Evolutionary conservation across 192 early-diverging fungal species (phyloP).

Genomic region (Coemansia aciculifera): DNA sequence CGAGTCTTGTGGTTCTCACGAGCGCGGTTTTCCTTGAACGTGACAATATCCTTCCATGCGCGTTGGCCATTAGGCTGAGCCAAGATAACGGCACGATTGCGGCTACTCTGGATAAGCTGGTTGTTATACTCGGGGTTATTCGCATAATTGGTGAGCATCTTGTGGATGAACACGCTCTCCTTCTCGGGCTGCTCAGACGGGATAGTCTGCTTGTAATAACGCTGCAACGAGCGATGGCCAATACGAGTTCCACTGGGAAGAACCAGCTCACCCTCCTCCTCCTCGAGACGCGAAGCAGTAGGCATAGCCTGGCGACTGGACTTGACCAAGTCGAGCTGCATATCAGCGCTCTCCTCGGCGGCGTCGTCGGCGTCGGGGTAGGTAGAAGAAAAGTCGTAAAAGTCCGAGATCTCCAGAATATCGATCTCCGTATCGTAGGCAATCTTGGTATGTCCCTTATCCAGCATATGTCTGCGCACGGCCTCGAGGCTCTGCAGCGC

Average conservation of each 20-base stretch:
- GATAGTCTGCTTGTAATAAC: slow-evolving; percentile 86
- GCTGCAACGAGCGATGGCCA: slow-evolving; percentile 77
- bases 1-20: slow-evolving; percentile 64
- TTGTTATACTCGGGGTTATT: slow-evolving; percentile 37
- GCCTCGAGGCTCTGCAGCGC: slow-evolving; percentile 83
- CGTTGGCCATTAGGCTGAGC: slow-evolving; percentile 38
- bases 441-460: slow-evolving; percentile 96
- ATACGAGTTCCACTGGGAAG: slow-evolving; percentile 80
- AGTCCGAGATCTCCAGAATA: slow-evolving; percentile 87
- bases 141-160: slow-evolving; percentile 71
- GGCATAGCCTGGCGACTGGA: slow-evolving; percentile 22
- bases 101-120: slow-evolving; percentile 34
- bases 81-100: slow-evolving; percentile 44
- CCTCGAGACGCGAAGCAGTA: slow-evolving; percentile 56
- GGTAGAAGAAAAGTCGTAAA: slow-evolving; percentile 92
- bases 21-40: slow-evolving; percentile 62
- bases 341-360: slow-evolving; percentile 47
- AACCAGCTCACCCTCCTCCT: slow-evolving; percentile 83
- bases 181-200: slow-evolving; percentile 57
- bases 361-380: slow-evolving; percentile 65
- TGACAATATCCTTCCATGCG: slow-evolving; percentile 48
- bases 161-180: slow-evolving; percentile 79
- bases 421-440: slow-evolving; percentile 93
- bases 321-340: slow-evolving; percentile 25
- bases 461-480: slow-evolving; percentile 92